Evolutionary conservation across 257 asterid genomes (phyloP).

Genomic region (Capsicum pubescens): DNA sequence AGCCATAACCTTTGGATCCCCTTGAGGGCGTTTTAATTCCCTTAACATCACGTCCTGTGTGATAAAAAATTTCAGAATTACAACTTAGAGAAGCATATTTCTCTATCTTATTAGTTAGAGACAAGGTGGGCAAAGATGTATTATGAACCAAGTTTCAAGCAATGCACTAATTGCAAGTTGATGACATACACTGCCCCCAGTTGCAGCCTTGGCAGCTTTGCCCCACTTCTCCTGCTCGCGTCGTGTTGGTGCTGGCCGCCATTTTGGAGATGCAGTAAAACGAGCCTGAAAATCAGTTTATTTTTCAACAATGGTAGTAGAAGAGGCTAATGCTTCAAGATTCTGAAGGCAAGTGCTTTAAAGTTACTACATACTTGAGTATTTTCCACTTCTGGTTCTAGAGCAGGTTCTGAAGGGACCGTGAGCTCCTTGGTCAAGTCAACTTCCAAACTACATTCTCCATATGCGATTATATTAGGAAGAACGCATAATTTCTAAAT

Average conservation of each 20-base stretch:
- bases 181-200: constrained; percentile 87
- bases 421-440: constrained; percentile 78
- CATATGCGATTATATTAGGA: constrained; percentile 28
- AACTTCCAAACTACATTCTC: constrained; percentile 66
- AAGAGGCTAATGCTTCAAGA: constrained; percentile 21
- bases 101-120: neutral
- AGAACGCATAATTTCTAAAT: neutral
- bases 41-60: constrained; percentile 80
- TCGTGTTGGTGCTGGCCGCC: constrained; percentile 93
- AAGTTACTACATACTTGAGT: constrained; percentile 45
- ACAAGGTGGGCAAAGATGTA: constrained; percentile 20
- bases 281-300: constrained; percentile 49
- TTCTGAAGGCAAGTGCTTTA: neutral
- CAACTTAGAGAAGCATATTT: neutral
- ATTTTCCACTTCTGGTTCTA: constrained; percentile 51
- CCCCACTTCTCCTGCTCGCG: constrained; percentile 97
- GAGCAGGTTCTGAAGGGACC: constrained; percentile 44
- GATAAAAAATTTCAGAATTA: constrained; percentile 18
- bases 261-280: constrained; percentile 51
- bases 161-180: neutral
- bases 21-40: constrained; percentile 68
- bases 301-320: neutral
- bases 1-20: constrained; percentile 84
- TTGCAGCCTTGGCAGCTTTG: constrained; percentile 86
- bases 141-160: neutral